Conservation (phyloP, 192 early-diverging fungal species). For the Phlyctochytrium bullatum region DNA sequence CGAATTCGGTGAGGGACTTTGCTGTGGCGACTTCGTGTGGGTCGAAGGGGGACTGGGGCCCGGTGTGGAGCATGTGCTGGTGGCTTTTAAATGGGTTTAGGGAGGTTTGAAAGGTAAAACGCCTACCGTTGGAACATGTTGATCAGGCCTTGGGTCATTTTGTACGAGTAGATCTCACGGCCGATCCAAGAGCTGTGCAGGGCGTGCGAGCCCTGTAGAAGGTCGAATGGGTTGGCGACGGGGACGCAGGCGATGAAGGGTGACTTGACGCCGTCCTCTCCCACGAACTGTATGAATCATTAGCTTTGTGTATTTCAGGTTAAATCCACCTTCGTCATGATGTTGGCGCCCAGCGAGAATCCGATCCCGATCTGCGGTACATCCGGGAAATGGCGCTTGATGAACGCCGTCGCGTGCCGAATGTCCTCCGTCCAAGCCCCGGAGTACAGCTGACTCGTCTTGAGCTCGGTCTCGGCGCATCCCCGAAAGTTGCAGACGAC, state of each 20-base stretch:
- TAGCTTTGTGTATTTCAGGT: too few relatives aligned
- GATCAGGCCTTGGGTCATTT: conserved; percentile 58
- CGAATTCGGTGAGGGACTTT: conserved; percentile 75
- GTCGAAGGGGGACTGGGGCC: conserved; percentile 41
- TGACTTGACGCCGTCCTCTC: conserved; percentile 75
- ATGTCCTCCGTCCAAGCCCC: conserved; percentile 82
- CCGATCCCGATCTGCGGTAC: conserved; percentile 78
- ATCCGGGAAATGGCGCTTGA: conserved; percentile 52
- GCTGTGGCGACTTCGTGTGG: conserved; percentile 46
- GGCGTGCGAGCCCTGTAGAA: conserved; percentile 49
- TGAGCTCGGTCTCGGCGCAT: conserved; percentile 78
- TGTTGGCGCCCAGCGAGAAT: conserved; percentile 89
- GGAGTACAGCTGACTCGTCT: conserved; percentile 75
- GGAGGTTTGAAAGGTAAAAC: conserved; percentile 1
- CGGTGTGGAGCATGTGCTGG: conserved; percentile 21
- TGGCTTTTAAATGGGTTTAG: conserved; percentile 14
- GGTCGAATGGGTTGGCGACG: conserved; percentile 86
- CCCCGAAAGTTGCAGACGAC: conserved; percentile 91
- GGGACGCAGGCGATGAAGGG: conserved; percentile 73
- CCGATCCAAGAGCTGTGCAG: conserved; percentile 56
- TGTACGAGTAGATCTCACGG: conserved; percentile 53
- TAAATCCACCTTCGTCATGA: conserved; percentile 80
- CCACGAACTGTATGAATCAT: conserved; percentile 73
- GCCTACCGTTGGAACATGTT: conserved; percentile 37
- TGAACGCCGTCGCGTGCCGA: conserved; percentile 53